Evolutionary conservation across 495 filamentous ascomycete genomes (phyloP), one percentile per base, ranked within the genome.

Genomic region (Neurospora africana): DNA sequence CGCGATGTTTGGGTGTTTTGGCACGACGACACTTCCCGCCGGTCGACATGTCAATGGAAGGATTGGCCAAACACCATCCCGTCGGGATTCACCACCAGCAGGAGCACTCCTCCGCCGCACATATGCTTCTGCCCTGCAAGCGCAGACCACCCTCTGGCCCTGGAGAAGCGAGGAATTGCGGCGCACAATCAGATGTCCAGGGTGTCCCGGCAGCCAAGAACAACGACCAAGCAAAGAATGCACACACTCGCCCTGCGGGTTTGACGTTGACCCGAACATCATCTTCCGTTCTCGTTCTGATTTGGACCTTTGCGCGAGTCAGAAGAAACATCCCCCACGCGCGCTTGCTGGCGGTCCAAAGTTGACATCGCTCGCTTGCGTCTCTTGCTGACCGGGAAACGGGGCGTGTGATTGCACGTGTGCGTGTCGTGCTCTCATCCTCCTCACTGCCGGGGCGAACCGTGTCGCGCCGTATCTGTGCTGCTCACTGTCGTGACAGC

Each of bases 401-500:
- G 53, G 23, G 53, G 53, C 53, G 23, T 61, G 53, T 33, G 27
- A 33, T 65, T 65, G 27, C 53, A 65, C 53, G 53, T 65, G 53
- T 19, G 15, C 27, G 53, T 33, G 53, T 33, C 53, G 53, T 65
- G 30, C 53, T 65, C 53, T 65, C 53, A 33, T 33, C 53, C 53
- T 65, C 69, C 72, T 43, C 44, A 68, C 37, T 27, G 61, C 53
- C 58, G 44, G 72, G 68, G 37, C 53, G 8, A 36, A 65, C 53
- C 27, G 53, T 65, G 27, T 65, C 53, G 53, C 53, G 53, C 53
- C 53, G 53, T 65, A 30, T 65, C 61, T 15, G 38, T 70, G 43
- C 43, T 44, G 41, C 27, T 71, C 61, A 33, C 73, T 70, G 75
- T 73, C 70, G 75, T 74, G 74, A 73, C 73, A 79, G 73, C 73